These are phyloP conservation scores for Lepiota venenata DNA, from an alignment of 768 basidiomycete genomes.

Conservation along the genomic window DNA sequence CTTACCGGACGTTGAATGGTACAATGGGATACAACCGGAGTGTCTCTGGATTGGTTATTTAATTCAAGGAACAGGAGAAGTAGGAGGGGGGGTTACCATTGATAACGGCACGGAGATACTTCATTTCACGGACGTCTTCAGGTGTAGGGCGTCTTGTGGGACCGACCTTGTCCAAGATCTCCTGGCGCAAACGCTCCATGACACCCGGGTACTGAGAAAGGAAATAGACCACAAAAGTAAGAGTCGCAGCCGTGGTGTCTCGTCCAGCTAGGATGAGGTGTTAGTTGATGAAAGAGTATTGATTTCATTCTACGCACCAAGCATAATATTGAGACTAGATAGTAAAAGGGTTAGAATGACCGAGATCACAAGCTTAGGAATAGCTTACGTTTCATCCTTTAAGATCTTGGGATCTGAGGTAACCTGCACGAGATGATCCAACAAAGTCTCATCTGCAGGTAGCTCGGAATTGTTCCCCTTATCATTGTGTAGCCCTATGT, in stretches of 20 bases:
- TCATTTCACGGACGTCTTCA: conserved; percentile 51
- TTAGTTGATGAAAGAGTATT: neutral
- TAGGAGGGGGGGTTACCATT: conserved; percentile 40
- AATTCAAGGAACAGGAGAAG: neutral
- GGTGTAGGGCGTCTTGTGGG: conserved; percentile 35
- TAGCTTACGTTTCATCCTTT: conserved; percentile 41
- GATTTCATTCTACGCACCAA: conserved; percentile 23
- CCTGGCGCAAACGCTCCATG: conserved; percentile 45
- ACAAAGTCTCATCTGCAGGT: conserved; percentile 41
- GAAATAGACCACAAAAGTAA: conserved; percentile 40
- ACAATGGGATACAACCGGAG: conserved; percentile 55
- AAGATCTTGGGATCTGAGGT: conserved; percentile 46
- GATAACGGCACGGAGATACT: conserved; percentile 60
- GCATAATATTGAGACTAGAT: conserved; percentile 41
- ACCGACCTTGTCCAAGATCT: conserved; percentile 53
- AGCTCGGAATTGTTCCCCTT: conserved; percentile 27
- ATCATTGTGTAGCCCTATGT: conserved; percentile 10
- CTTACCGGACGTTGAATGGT: conserved; percentile 49
- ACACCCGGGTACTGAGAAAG: conserved; percentile 52
- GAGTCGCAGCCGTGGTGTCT: conserved; percentile 42
- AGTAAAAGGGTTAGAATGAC: neutral
- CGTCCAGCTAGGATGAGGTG: conserved; percentile 30
- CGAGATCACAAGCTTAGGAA: neutral
- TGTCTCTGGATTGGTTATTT: conserved; percentile 34
- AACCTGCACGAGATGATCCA: conserved; percentile 52